phyloP scores from a whole-genome alignment of 768 basidiomycete species.

The Serendipita sp. region DNA sequence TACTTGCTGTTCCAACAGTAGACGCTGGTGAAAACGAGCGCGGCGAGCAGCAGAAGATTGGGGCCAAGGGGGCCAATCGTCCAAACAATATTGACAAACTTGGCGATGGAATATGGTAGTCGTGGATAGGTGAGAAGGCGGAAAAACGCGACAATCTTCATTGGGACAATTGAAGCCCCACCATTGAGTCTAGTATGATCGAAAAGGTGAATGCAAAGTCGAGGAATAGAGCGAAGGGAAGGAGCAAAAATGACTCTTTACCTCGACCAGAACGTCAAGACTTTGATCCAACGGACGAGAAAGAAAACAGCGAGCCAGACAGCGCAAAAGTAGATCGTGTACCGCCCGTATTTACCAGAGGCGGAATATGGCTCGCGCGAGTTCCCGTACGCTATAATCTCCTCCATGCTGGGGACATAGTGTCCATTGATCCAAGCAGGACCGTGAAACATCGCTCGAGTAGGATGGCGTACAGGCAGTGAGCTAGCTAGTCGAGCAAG shows the following conservation, averaged over 20 bases:
- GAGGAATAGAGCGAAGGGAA: not conserved
- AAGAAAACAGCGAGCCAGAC: not conserved
- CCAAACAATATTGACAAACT: not conserved
- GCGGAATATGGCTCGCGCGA: not conserved
- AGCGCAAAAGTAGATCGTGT: not conserved
- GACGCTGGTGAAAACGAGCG: not conserved
- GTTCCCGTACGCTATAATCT: not conserved
- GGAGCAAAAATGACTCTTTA: not conserved
- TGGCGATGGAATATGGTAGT: not conserved
- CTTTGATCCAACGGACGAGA: not conserved
- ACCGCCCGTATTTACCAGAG: not conserved
- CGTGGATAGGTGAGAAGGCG: constrained; percentile 1
- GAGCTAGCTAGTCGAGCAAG: too few relatives aligned
- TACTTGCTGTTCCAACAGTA: not conserved
- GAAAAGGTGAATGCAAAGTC: not conserved
- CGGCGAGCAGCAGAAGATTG: not conserved
- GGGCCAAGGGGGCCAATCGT: not conserved
- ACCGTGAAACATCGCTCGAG: not conserved
- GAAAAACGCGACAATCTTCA: not conserved
- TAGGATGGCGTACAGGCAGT: too few relatives aligned
- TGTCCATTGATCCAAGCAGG: not conserved
- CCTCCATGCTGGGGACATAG: not conserved
- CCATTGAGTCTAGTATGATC: not conserved
- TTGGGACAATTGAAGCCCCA: not conserved
- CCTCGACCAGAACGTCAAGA: not conserved